Evolutionary conservation across 1,284 basidiomycete genomes (phyloP), one percentile per base, ranked within the genome.

Genomic region (Schizophyllum commune): DNA sequence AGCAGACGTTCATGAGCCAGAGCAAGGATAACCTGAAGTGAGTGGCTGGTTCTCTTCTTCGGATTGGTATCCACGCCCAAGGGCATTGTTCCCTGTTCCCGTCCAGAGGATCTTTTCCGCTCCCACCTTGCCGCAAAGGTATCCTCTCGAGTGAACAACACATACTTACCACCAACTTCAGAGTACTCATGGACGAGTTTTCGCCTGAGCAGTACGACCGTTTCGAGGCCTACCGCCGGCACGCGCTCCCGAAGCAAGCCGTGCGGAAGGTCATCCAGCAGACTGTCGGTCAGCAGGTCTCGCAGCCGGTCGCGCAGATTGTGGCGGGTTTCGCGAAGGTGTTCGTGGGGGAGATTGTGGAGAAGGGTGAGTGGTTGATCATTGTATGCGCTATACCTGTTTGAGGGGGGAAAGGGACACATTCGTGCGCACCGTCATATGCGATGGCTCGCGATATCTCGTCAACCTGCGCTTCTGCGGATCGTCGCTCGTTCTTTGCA

Each of bases 281-380:
- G 71, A 84, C 86, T 0, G 78, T 89, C 0, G 88, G 88, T n/a
- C 85, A 91, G 62, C 90, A 92, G 65, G 91, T 92, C 4, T 92
- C 91, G 3, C 86, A 89, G 65, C 90, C 91, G 15, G 89, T 96
- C 0, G 88, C 92, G 1, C 92, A 94, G 68, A 86, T 95, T 39
- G 88, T 95, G 0, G 90, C 92, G 6, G 94, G 94, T 68, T 91
- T 96, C 61, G 83, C 83, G 19, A 96, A 96, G 70, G 92, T 96
- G 1, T 96, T 96, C 67, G 91, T 96, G 8, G 94, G 94, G 1
- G 93, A 96, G 72, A 91, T 96, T 5, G 84, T 95, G 20, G 93
- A 96, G 72, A 89, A 89, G 76, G 92, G 92, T 91, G 60, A 58
- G 76, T 68, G 6, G 21, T 19, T 54, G 6, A 6, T 13, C 2